These are phyloP conservation scores for Clarkia xantiana DNA, from an alignment of 345 rosid species.

Conservation along the genomic window DNA sequence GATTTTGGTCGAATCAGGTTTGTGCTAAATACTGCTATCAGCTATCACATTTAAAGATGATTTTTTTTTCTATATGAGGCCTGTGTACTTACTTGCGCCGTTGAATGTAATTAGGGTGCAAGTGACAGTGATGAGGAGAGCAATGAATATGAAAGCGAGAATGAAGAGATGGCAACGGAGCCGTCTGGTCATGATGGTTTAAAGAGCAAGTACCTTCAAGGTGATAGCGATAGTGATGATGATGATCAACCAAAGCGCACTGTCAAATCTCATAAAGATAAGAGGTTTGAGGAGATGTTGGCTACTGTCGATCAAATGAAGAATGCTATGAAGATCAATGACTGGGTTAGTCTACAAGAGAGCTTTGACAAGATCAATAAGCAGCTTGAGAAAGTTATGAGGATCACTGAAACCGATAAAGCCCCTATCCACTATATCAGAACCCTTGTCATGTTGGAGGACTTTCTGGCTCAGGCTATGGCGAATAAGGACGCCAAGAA, in stretches of 20 bases:
- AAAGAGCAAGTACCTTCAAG: slow-evolving; percentile 43
- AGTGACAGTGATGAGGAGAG: slow-evolving; percentile 59
- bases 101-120: slow-evolving; percentile 32
- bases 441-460: slow-evolving; percentile 82
- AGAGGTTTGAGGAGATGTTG: slow-evolving; percentile 75
- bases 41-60: too few species aligned
- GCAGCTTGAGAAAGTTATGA: slow-evolving; percentile 91
- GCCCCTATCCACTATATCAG: slow-evolving; percentile 57
- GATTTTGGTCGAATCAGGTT: slow-evolving; percentile 35
- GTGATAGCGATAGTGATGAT: slow-evolving; percentile 60
- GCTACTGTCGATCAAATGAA: slow-evolving; percentile 69
- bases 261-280: slow-evolving; percentile 77
- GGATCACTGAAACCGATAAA: slow-evolving; percentile 59
- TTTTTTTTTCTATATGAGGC: too few species aligned
- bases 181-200: slow-evolving; percentile 25
- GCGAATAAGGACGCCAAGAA: slow-evolving; percentile 93
- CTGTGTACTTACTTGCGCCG: not conserved
- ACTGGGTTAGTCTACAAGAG: slow-evolving; percentile 83
- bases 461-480: slow-evolving; percentile 61
- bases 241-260: slow-evolving; percentile 57
- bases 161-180: slow-evolving; percentile 17
- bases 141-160: slow-evolving; percentile 36
- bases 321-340: slow-evolving; percentile 92
- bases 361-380: slow-evolving; percentile 83
- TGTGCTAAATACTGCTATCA: slow-evolving; percentile 6